Evolutionary conservation across 257 asterid genomes (phyloP).

Genomic region (Voacanga thouarsii): DNA sequence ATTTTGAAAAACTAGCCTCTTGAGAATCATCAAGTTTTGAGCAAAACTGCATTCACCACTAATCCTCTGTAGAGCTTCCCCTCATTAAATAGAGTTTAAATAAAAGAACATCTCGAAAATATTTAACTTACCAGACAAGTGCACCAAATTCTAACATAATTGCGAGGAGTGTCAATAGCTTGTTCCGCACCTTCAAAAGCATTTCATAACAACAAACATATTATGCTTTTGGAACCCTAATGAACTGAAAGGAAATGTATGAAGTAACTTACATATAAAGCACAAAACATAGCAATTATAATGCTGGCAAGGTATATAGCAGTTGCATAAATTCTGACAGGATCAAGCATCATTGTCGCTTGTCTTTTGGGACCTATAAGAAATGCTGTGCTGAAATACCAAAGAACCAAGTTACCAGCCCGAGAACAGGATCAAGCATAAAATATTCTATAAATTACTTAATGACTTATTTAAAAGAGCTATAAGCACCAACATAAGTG

Average conservation of each 20-base stretch:
- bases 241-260: slow-evolving; percentile 15
- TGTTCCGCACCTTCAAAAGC: slow-evolving; percentile 66
- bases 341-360: slow-evolving; percentile 95
- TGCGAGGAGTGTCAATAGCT: slow-evolving; percentile 79
- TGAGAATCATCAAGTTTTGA: not conserved
- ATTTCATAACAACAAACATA: slow-evolving; percentile 15
- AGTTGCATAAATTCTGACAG: slow-evolving; percentile 93
- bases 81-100: not conserved
- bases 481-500: not conserved
- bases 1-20: not conserved
- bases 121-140: slow-evolving; percentile 64
- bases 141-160: slow-evolving; percentile 87
- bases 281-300: slow-evolving; percentile 80
- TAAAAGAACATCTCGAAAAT: not conserved
- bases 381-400: slow-evolving; percentile 95
- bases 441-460: not conserved
- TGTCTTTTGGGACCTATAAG: slow-evolving; percentile 98
- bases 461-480: not conserved
- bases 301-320: slow-evolving; percentile 94
- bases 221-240: slow-evolving; percentile 7
- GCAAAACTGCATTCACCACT: not conserved
- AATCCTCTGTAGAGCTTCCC: not conserved
- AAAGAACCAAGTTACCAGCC: slow-evolving; percentile 33
- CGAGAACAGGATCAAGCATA: not conserved
- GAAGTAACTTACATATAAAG: slow-evolving; percentile 78